These are phyloP conservation scores for Ambrosia hybrid DNA, from an alignment of 140 eudicot species.

Conservation along the genomic window DNA sequence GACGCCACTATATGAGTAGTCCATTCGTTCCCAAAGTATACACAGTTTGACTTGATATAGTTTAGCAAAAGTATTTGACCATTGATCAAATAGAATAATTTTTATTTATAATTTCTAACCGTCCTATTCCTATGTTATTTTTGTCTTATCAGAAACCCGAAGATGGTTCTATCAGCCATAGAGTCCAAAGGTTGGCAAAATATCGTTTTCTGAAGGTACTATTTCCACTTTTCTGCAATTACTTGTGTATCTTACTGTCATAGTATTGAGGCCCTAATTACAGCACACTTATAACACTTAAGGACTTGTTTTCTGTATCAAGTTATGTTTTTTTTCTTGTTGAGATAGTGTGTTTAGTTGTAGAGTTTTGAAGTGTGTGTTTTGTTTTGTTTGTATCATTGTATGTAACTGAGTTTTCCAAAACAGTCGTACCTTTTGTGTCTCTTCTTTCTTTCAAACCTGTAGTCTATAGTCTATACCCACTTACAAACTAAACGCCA, in stretches of 20 bases:
- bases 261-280: background rate
- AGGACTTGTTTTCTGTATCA: background rate
- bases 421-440: background rate
- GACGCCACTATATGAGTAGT: background rate
- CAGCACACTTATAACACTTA: background rate
- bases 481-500: background rate
- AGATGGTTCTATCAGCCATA: slow-evolving; percentile 92
- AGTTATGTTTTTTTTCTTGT: background rate
- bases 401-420: background rate
- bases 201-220: slow-evolving; percentile 90
- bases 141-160: slow-evolving; percentile 75
- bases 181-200: slow-evolving; percentile 96
- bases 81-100: background rate
- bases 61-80: background rate
- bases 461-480: background rate
- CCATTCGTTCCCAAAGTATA: background rate
- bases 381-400: background rate
- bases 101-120: slow-evolving; percentile 1
- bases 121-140: slow-evolving; percentile 9
- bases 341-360: background rate
- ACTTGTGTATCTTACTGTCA: background rate
- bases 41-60: background rate
- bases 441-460: background rate
- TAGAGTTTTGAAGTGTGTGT: background rate
- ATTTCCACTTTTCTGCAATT: slow-evolving; percentile 9